Conservation (phyloP, 2,329 filamentous ascomycete genomes). For the Cladosporium sp. region DNA sequence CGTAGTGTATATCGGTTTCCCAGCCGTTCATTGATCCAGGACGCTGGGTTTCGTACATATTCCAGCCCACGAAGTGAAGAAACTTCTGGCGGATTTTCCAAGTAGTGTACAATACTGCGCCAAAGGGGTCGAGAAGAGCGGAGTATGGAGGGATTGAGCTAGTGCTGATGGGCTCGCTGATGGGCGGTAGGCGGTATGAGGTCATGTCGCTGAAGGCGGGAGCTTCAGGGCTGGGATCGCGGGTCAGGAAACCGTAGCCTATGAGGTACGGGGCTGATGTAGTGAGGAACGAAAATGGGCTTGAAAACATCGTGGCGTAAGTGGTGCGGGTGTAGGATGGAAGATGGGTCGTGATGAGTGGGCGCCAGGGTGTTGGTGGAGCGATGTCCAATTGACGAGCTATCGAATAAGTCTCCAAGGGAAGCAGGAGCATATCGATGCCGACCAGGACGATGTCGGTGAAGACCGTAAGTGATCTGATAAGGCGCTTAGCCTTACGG, state of each 20-base stretch:
- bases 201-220: constrained; percentile 19
- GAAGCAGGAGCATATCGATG: constrained; percentile 23
- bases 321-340: constrained; percentile 16
- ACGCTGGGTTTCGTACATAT: constrained; percentile 11
- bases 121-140: constrained; percentile 18
- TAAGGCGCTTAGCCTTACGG: constrained; percentile 14
- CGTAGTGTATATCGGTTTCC: constrained; percentile 2
- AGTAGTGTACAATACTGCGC: constrained; percentile 21
- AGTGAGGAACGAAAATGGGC: not conserved
- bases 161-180: constrained; percentile 15
- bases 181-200: constrained; percentile 18
- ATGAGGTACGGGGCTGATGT: constrained; percentile 15
- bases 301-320: constrained; percentile 16
- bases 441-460: constrained; percentile 16
- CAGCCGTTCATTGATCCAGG: not conserved
- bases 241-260: constrained; percentile 5
- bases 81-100: constrained; percentile 17
- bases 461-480: constrained; percentile 13
- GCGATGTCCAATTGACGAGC: constrained; percentile 25
- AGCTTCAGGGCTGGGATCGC: constrained; percentile 1
- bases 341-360: constrained; percentile 16
- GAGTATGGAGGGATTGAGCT: not conserved
- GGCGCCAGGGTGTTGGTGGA: constrained; percentile 20
- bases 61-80: constrained; percentile 23
- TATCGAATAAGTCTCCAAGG: constrained; percentile 22